These are phyloP conservation scores for Conticribra guillardii DNA, from an alignment of 108 stramenopile species.

Conservation along the genomic window DNA sequence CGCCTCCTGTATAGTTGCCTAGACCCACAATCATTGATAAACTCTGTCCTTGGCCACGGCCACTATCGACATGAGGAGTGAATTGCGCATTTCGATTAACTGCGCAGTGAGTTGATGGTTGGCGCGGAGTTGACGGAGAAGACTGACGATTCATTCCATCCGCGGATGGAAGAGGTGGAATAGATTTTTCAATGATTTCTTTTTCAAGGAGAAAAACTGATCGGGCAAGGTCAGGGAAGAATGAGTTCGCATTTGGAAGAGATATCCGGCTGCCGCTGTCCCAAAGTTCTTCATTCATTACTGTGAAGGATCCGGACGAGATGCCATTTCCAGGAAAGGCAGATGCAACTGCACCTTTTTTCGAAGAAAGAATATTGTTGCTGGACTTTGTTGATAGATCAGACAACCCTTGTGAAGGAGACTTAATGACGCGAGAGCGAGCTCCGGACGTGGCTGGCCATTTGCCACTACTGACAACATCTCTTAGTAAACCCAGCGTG, in stretches of 20 bases:
- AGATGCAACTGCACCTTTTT: constrained; percentile 25
- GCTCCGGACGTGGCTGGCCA: constrained; percentile 82
- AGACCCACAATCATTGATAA: constrained; percentile 89
- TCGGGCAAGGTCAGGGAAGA: constrained; percentile 91
- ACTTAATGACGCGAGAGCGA: constrained; percentile 61
- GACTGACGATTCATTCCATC: constrained; percentile 84
- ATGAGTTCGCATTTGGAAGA: constrained; percentile 65
- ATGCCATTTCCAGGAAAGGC: constrained; percentile 29
- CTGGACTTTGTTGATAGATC: constrained; percentile 17
- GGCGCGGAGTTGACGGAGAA: constrained; percentile 74
- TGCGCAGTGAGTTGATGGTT: constrained; percentile 84
- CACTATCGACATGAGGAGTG: constrained; percentile 91
- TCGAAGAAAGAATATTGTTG: constrained; percentile 27
- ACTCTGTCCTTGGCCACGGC: constrained; percentile 83
- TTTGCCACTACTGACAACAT: constrained; percentile 28
- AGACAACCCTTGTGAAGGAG: too few species aligned
- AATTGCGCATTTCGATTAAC: constrained; percentile 93
- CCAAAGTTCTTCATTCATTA: constrained; percentile 57
- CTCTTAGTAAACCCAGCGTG: constrained; percentile 45
- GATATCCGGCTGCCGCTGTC: constrained; percentile 25
- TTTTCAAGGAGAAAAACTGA: constrained; percentile 87
- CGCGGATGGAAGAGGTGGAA: constrained; percentile 62
- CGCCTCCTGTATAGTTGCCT: constrained; percentile 88
- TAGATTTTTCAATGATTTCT: constrained; percentile 23
- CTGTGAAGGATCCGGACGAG: constrained; percentile 71